Evolutionary conservation across 2,329 filamentous ascomycete genomes (phyloP), one percentile per base, ranked within the genome.

Genomic region (Colletotrichum sp.): DNA sequence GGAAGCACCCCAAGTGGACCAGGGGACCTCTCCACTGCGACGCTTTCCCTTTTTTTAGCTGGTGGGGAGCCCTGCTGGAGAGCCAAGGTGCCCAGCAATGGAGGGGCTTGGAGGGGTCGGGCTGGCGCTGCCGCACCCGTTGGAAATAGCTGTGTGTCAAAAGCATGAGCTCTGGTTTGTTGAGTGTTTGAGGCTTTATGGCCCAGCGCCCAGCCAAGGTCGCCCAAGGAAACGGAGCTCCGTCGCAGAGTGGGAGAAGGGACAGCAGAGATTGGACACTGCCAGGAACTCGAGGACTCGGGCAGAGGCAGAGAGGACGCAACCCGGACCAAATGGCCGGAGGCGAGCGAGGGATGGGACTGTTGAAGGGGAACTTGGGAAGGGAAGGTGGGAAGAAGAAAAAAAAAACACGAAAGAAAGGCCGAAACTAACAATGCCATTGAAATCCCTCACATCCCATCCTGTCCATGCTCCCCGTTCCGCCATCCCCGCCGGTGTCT

Each of bases 181-280:
- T 77, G 75, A 76, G 75, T 71, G 71, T 70, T 71, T 71, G 59
- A 74, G 71, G 59, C 71, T 69, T 70, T 74, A 36, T 52, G 30
- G 67, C 68, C 68, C 49, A 75, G 59, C 28, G 59, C 32, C 26
- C 59, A 62, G 59, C 30, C 59, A 32, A 30, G 26, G 30, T 32
- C 30, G 69, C 55, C 70, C 49, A 71, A 32, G n/a, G 44, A 59
- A 71, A 62, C 68, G 57, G 55, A 71, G 68, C 68, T 63, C 36
- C 68, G 34, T 49, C 18, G 9, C 63, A 59, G 13, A 32, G 15
- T 59, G 28, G 30, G 18, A 32, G 16, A 12, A 32, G n/a, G n/a
- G 30, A 32, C 57, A 32, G 9, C 24, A 30, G 26, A 18, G 13
- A 62, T 32, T 49, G 44, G 44, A 21, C 44, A 49, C 44, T 49